Conservation (phyloP, 805 yeast species). For the Danielozyma ontarioensis region DNA sequence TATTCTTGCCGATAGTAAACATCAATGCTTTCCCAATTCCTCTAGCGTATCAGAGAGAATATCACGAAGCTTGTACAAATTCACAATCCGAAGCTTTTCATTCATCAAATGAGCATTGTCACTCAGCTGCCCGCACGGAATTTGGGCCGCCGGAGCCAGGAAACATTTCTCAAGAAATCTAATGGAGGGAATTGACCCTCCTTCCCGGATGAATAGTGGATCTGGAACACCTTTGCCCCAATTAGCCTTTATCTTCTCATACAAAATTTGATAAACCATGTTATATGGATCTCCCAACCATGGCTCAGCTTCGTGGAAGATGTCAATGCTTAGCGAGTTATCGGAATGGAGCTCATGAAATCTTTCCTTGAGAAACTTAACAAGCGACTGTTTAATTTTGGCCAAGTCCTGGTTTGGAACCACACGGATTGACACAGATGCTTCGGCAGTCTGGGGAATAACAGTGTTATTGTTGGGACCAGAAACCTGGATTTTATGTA, state of each 20-base stretch:
- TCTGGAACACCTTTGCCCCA: slow-evolving; percentile 60
- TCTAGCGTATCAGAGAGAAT: slow-evolving; percentile 53
- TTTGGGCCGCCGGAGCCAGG: slow-evolving; percentile 86
- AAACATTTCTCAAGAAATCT: slow-evolving; percentile 78
- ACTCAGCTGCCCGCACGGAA: slow-evolving; percentile 93
- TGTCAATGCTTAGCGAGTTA: slow-evolving; percentile 55
- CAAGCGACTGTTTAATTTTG: slow-evolving; percentile 48
- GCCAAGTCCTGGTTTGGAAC: slow-evolving; percentile 83
- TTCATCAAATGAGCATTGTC: slow-evolving; percentile 92
- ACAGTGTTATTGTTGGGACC: slow-evolving; percentile 90
- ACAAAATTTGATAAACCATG: slow-evolving; percentile 63
- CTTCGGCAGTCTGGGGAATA: slow-evolving; percentile 76
- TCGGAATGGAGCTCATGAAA: slow-evolving; percentile 52
- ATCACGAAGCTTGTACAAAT: slow-evolving; percentile 67
- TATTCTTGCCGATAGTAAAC: neutral
- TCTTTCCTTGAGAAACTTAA: slow-evolving; percentile 35
- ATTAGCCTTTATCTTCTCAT: slow-evolving; percentile 53
- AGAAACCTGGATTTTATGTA: slow-evolving; percentile 78
- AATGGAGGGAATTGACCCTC: slow-evolving; percentile 93
- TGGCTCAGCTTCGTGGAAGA: slow-evolving; percentile 87
- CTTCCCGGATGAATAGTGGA: slow-evolving; percentile 88
- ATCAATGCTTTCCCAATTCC: slow-evolving; percentile 20
- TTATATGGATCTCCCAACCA: slow-evolving; percentile 90
- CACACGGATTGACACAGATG: slow-evolving; percentile 74
- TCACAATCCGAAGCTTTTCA: slow-evolving; percentile 76